Base-by-base conservation (phyloP, 768 basidiomycete genomes). In the Termitomyces sp. region DNA sequence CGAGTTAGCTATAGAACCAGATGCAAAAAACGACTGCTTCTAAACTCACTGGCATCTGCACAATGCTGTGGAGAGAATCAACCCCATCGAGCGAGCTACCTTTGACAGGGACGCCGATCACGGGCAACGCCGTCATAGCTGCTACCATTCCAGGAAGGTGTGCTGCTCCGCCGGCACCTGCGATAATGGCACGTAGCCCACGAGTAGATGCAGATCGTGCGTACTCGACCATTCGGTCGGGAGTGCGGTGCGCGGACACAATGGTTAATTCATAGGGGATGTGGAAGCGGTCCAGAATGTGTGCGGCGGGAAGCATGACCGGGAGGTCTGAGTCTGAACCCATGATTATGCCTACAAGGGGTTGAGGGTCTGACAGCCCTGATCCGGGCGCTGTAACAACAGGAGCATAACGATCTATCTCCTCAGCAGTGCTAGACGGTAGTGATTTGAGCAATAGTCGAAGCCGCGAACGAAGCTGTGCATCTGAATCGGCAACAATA, bases 61-160 rank as follows among this genome's bases (percentile, higher is more conserved):
- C 94, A 62, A 99, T 98, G 68, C 91, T 94, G 67, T 97, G 86
- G 64, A 99, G 72, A n/a, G 93, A 94, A 72, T 98, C 97, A 1
- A 99, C 93, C 0, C 97, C 97, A 69, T 97, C 95, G 13, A 98
- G 78, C 0, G 86, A 80, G 69, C 92, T 94, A 12, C 92, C 95
- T 69, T 94, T 97, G 56, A 99, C 97, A 2, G 97, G 97, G 0
- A 99, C 97, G 13, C 97, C 96, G 32, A 99, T 84, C 0, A 99
- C 93, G 0, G 97, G 96, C 52, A 98, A 69, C 2, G 86, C 78
- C 0, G 94, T 96, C 88, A 97, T 86, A 20, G 92, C 88, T 5
- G 96, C 97, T 1, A 98, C 93, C 97, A 99, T 99, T 0, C 97
- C 97, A 0, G 97, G 97, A 1, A 99, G 74, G 74, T 99, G 97